Evolutionary conservation across 2,329 filamentous ascomycete species (phyloP).

Genomic region (Metarhizium rileyi): DNA sequence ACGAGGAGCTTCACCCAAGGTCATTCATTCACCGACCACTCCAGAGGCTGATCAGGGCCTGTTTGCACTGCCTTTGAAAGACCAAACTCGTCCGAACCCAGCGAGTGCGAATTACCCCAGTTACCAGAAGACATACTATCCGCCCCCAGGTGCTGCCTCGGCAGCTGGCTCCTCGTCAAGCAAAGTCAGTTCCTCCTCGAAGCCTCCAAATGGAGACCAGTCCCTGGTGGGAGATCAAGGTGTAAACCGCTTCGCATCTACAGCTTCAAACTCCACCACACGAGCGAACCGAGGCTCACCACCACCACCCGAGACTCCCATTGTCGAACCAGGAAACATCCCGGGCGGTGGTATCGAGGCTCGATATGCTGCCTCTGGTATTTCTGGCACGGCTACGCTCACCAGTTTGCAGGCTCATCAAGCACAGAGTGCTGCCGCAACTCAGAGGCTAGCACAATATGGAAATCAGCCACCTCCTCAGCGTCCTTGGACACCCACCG

Average conservation of each 20-base stretch:
- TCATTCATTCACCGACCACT: slow-evolving; percentile 72
- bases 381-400: slow-evolving; percentile 75
- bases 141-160: slow-evolving; percentile 37
- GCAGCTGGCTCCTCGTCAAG: slow-evolving; percentile 20
- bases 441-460: slow-evolving; percentile 75
- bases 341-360: slow-evolving; percentile 79
- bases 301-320: slow-evolving; percentile 86
- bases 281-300: slow-evolving; percentile 86
- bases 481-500: slow-evolving; percentile 90
- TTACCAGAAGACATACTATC: slow-evolving; percentile 51
- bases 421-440: slow-evolving; percentile 64
- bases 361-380: slow-evolving; percentile 82
- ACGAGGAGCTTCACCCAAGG: slow-evolving; percentile 70
- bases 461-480: slow-evolving; percentile 30
- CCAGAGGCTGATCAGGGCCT: slow-evolving; percentile 69
- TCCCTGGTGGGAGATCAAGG: slow-evolving; percentile 31
- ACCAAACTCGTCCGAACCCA: slow-evolving; percentile 29
- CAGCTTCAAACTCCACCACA: slow-evolving; percentile 87
- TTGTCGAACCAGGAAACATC: slow-evolving; percentile 60
- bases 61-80: slow-evolving; percentile 57
- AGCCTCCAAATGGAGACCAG: slow-evolving; percentile 14
- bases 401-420: slow-evolving; percentile 57
- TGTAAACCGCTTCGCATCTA: slow-evolving; percentile 61
- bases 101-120: slow-evolving; percentile 33
- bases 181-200: slow-evolving; percentile 17